A percentile compares a stretch with the other conserved stretches of the same genome.
phyloP scores from a whole-genome alignment of 2,329 filamentous ascomycete genomes.

The Colletotrichum lindemuthianum region DNA sequence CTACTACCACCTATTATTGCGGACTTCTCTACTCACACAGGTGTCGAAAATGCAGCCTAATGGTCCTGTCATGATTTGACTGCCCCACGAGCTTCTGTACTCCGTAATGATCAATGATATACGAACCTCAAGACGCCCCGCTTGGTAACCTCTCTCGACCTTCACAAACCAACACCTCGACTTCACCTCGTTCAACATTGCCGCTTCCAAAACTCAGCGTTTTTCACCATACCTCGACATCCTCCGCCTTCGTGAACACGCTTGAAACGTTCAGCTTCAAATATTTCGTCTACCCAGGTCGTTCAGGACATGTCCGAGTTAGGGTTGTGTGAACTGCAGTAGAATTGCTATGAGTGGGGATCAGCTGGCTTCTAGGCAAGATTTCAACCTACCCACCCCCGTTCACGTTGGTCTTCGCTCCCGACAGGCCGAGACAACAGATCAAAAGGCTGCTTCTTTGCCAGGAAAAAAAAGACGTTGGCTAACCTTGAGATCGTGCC shows the following conservation, averaged over 20 bases:
- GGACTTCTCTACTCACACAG: constrained; percentile 15
- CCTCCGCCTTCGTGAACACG: background rate
- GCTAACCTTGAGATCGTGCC: constrained; percentile 48
- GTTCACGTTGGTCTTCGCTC: constrained; percentile 34
- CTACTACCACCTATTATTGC: constrained; percentile 11
- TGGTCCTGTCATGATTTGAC: constrained; percentile 19
- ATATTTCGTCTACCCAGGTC: constrained; percentile 23
- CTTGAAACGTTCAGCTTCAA: constrained; percentile 10
- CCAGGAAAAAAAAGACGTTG: constrained; percentile 36
- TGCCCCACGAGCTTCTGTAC: constrained; percentile 31
- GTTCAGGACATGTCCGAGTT: constrained; percentile 36
- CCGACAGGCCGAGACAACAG: constrained; percentile 17
- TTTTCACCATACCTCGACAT: background rate
- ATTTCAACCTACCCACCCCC: constrained; percentile 35
- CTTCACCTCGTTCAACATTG: background rate
- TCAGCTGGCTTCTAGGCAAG: constrained; percentile 65
- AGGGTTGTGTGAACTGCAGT: constrained; percentile 37
- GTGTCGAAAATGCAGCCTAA: constrained; percentile 16
- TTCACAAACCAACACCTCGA: constrained; percentile 28
- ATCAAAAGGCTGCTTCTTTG: constrained; percentile 16
- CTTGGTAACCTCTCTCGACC: constrained; percentile 10
- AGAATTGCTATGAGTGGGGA: constrained; percentile 72
- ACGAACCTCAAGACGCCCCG: constrained; percentile 33
- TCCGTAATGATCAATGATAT: constrained; percentile 37
- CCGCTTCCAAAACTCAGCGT: constrained; percentile 1